Evolutionary conservation across 768 basidiomycete species (phyloP).

Genomic region (Mycena crocata): DNA sequence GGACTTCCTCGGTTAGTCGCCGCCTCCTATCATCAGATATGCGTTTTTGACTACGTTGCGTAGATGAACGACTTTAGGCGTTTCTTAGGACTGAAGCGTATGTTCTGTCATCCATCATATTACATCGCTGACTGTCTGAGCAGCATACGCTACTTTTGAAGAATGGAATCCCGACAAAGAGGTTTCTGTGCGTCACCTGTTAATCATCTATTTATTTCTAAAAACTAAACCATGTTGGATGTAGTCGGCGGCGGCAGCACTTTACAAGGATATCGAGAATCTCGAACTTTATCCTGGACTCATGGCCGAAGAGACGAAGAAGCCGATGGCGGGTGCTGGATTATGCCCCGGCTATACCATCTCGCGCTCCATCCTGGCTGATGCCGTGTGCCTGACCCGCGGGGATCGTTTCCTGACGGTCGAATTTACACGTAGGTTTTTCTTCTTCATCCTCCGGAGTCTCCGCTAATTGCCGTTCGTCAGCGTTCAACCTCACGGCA

Average conservation of each 20-base stretch:
- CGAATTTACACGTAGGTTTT: constrained; percentile 77
- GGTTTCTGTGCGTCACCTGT: constrained; percentile 64
- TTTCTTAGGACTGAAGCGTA: constrained; percentile 79
- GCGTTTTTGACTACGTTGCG: neutral
- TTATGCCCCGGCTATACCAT: constrained; percentile 88
- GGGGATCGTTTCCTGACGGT: constrained; percentile 85
- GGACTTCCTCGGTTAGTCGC: constrained; percentile 71
- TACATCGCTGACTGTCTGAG: constrained; percentile 23
- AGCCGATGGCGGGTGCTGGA: constrained; percentile 74
- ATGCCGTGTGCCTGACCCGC: constrained; percentile 79
- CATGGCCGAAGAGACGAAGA: constrained; percentile 80
- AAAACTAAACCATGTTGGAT: constrained; percentile 1
- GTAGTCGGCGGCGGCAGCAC: constrained; percentile 69
- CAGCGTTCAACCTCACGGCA: constrained; percentile 78
- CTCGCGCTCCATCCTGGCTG: constrained; percentile 85
- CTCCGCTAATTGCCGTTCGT: neutral
- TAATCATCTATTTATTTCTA: neutral
- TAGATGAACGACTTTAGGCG: constrained; percentile 79
- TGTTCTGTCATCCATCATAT: neutral
- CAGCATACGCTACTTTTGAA: constrained; percentile 71
- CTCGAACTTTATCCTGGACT: constrained; percentile 83
- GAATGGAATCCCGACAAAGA: constrained; percentile 78
- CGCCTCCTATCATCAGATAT: constrained; percentile 4
- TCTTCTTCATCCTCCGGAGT: neutral
- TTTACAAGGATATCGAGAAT: constrained; percentile 81